Percentiles rank a stretch among this genome's conserved stretches.
Conservation (phyloP, 495 filamentous ascomycete genomes). For the Aspergillus baeticus region DNA sequence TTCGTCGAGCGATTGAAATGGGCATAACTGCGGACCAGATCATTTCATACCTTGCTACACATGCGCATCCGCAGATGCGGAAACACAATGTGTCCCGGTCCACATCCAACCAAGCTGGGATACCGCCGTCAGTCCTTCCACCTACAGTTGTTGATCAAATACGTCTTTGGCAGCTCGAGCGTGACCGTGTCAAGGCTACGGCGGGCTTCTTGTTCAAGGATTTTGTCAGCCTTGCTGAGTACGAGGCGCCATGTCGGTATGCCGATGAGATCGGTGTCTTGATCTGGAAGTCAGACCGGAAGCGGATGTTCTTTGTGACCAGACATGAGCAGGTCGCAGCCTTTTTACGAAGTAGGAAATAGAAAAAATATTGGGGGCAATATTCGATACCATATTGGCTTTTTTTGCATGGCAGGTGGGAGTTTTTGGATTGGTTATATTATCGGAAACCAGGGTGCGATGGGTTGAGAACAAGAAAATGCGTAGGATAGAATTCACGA, state of each 20-base stretch:
- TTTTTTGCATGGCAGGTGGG: conserved; percentile 8
- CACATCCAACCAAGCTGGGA: conserved; percentile 33
- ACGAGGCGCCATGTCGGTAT: conserved; percentile 69
- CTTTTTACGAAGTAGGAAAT: conserved; percentile 66
- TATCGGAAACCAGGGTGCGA: background rate
- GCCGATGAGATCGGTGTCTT: conserved; percentile 92
- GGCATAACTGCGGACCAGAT: conserved; percentile 96
- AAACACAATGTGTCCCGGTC: conserved; percentile 56
- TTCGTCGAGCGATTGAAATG: conserved; percentile 79
- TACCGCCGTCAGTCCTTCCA: conserved; percentile 65
- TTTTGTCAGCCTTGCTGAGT: conserved; percentile 74
- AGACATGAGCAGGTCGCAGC: conserved; percentile 79
- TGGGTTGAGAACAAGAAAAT: background rate
- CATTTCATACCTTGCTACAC: conserved; percentile 79
- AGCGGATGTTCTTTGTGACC: conserved; percentile 83
- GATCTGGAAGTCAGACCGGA: conserved; percentile 77
- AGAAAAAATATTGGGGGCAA: background rate
- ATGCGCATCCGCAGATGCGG: conserved; percentile 90
- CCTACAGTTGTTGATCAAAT: conserved; percentile 98
- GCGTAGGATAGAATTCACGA: background rate
- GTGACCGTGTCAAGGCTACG: conserved; percentile 82
- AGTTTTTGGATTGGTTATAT: background rate
- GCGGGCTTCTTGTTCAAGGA: conserved; percentile 87
- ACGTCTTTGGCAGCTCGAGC: conserved; percentile 94
- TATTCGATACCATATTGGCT: conserved; percentile 8